These are phyloP conservation scores for Pestalotiopsis fici DNA, from an alignment of 2,329 filamentous ascomycete species.

Conservation along the genomic window DNA sequence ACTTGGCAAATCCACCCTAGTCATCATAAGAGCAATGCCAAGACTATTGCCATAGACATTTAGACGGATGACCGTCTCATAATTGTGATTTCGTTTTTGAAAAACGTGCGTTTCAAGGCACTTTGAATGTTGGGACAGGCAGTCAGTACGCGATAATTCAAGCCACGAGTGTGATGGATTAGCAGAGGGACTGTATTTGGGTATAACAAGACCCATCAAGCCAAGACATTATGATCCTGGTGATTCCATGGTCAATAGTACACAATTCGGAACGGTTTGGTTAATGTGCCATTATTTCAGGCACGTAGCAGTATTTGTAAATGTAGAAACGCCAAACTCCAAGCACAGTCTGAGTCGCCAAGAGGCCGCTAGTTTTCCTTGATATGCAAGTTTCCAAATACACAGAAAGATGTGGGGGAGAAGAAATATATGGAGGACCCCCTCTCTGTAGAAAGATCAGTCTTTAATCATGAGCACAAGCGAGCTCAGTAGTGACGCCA, in stretches of 20 bases:
- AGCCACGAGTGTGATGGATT: neutral
- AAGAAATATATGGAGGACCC: neutral
- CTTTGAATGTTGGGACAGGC: neutral
- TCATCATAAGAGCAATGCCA: neutral
- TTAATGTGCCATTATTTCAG: neutral
- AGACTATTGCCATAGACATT: neutral
- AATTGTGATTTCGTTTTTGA: neutral
- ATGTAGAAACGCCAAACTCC: neutral
- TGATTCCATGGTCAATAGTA: neutral
- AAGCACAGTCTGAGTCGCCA: neutral
- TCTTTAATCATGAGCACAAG: slow-evolving; percentile 8
- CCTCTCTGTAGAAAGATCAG: neutral
- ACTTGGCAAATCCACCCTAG: neutral
- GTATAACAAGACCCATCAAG: neutral
- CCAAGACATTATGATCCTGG: neutral
- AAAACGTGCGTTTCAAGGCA: neutral
- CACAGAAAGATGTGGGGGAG: neutral
- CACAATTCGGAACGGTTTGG: neutral
- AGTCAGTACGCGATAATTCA: neutral
- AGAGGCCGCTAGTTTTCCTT: neutral
- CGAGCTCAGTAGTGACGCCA: slow-evolving; percentile 11
- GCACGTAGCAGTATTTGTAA: neutral
- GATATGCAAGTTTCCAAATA: neutral
- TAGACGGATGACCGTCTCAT: neutral
- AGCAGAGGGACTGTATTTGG: too few relatives aligned